Base-by-base conservation (phyloP, 345 rosid species). In the Fremontodendron californicum region DNA sequence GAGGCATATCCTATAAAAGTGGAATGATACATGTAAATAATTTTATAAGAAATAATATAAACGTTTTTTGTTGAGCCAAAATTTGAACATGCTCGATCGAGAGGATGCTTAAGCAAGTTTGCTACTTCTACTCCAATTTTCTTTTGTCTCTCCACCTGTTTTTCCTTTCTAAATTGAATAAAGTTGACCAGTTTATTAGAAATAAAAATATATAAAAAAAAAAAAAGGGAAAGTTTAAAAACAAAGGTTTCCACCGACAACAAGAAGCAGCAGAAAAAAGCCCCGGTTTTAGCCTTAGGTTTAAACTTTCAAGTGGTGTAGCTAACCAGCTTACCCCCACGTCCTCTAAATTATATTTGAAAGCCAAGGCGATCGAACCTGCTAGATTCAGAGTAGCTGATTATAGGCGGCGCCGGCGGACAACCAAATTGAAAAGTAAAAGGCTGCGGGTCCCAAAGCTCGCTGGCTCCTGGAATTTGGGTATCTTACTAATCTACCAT, bases 361-460 rank as follows among this genome's bases (percentile, higher is more conserved):
- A 16, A 1, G 5, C 33, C 61, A 55, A 55, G n/a, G n/a, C n/a
- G n/a, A n/a, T n/a, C n/a, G n/a, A 27, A 12, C 29, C 19, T 39
- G 43, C 13, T n/a, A 13, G 19, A 27, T 33, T 54, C 49, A 12
- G 43, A 27, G 64, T 52, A 15, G 74, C 60, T 71, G 29, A 27
- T 2, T 10, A 33, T 51, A 73, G 64, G 64, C 75, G 76, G 71
- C 76, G 64, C 49, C 75, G 76, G 71, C 76, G 48, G 35, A 54
- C 33, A 37, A 1, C 27, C 19, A 33, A 35, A 21, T 9, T 1
- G 13, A 52, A 21, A 72, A 52, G 43, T n/a, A 35, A 54, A 37
- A 21, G 76, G 21, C 48, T n/a, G 76, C 60, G 21, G 76, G 64
- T 54, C 49, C 45, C 31, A 29, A 10, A 12, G 35, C 37, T 52